Evolutionary conservation across 352 stramenopile genomes (phyloP), one percentile per base, ranked within the genome.

Genomic region (Plasmopara halstedii): DNA sequence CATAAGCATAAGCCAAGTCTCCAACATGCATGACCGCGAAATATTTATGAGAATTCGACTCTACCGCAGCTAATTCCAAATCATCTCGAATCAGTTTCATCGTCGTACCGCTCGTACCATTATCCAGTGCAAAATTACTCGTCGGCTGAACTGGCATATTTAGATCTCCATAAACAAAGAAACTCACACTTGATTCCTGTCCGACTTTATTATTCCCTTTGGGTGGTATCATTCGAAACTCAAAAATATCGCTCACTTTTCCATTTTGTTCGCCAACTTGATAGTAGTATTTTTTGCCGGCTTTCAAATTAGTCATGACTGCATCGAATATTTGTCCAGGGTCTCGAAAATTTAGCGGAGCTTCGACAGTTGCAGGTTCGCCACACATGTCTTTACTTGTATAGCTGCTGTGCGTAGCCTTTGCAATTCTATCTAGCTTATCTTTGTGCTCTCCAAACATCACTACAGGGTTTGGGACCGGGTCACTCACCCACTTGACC

Each of bases 1-100:
- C 71, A 27, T 58, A 67, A 6, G 83, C 83, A 52, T 95, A 94
- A 19, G 73, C 63, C 15, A 91, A 35, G 50, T 95, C 85, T 25
- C 85, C 85, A 33, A 95, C 62, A 41, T 94, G 83, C 62, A 95
- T 67, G 19, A 94, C 63, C 14, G 50, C 76, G 7, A 67, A 64
- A 25, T 85, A 73, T 34, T 81, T 73, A 42, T 68, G 58, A 17
- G 81, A 67, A 8, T 44, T 51, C 4, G 52, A 43, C 10, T 64
- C 61, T 33, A 31, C 39, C 38, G 42, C 34, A 36, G 58, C 53
- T 56, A 20, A 49, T 34, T 65, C 40, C 46, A 71, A 59, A 39
- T 70, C 64, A 15, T 61, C 47, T 11, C 48, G 45, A 53, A 69
- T 69, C 9, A 64, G 35, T 39, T 54, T 20, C 56, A 75, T 66